Evolutionary conservation across 306 rosid genomes (phyloP).

Genomic region (Arachis hypogaea): DNA sequence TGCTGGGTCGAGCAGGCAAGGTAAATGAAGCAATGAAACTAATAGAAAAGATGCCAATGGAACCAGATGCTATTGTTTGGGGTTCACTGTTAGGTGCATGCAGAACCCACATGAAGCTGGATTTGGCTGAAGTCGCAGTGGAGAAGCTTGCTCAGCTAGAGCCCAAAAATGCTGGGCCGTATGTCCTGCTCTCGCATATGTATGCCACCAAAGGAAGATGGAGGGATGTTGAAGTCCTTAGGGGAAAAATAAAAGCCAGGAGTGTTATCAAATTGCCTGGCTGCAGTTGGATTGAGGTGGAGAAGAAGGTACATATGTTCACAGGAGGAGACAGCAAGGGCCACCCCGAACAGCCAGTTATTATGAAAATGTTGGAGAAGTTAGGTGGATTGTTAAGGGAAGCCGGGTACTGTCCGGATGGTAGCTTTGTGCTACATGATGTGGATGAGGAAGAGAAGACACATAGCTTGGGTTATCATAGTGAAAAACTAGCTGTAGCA

Average conservation of each 20-base stretch:
- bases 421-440: slow-evolving; percentile 73
- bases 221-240: slow-evolving; percentile 57
- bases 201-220: slow-evolving; percentile 68
- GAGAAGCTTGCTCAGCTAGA: slow-evolving; percentile 64
- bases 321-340: slow-evolving; percentile 60
- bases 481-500: slow-evolving; percentile 75
- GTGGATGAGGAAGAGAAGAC: slow-evolving; percentile 84
- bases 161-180: slow-evolving; percentile 67
- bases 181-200: slow-evolving; percentile 63
- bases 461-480: slow-evolving; percentile 66
- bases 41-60: slow-evolving; percentile 60
- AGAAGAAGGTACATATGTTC: slow-evolving; percentile 67
- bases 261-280: slow-evolving; percentile 73
- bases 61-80: slow-evolving; percentile 70
- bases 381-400: slow-evolving; percentile 63
- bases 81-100: slow-evolving; percentile 66
- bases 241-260: slow-evolving; percentile 53
- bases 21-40: slow-evolving; percentile 61
- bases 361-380: slow-evolving; percentile 57
- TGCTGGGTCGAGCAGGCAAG: slow-evolving; percentile 64
- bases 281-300: slow-evolving; percentile 79
- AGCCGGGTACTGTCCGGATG: slow-evolving; percentile 76
- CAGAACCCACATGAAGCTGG: slow-evolving; percentile 56
- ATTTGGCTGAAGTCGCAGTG: slow-evolving; percentile 60
- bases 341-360: slow-evolving; percentile 66